These are phyloP conservation scores for Aureobasidium sp. DNA, from an alignment of 2,329 filamentous ascomycete species.

Conservation along the genomic window DNA sequence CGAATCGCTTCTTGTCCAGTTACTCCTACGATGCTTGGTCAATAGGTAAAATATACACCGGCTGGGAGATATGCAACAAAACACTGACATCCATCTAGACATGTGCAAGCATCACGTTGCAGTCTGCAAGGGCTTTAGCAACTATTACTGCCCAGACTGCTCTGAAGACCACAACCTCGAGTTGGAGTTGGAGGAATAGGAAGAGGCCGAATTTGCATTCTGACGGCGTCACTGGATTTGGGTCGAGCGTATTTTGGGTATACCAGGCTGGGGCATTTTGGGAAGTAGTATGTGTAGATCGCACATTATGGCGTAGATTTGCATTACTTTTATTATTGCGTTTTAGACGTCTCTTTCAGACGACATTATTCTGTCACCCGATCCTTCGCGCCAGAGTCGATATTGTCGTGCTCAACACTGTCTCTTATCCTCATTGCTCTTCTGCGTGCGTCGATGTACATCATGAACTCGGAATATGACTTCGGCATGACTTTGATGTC, in stretches of 20 bases:
- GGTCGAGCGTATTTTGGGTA: background rate
- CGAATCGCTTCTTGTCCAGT: slow-evolving; percentile 35
- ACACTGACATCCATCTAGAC: slow-evolving; percentile 17
- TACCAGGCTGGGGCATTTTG: background rate
- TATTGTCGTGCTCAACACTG: slow-evolving; percentile 27
- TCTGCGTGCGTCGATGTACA: slow-evolving; percentile 54
- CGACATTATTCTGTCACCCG: slow-evolving; percentile 24
- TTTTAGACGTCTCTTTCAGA: background rate
- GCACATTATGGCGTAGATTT: background rate
- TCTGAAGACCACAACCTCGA: slow-evolving; percentile 36
- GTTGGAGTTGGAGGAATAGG: slow-evolving; percentile 34
- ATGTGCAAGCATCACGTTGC: slow-evolving; percentile 33
- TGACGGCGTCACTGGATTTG: background rate
- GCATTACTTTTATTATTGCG: background rate
- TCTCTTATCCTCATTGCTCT: slow-evolving; percentile 46
- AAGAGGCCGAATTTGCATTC: background rate
- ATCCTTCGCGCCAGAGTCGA: slow-evolving; percentile 23
- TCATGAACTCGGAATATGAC: slow-evolving; percentile 57
- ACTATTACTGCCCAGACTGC: slow-evolving; percentile 38
- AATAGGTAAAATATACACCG: slow-evolving; percentile 22
- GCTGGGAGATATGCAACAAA: background rate
- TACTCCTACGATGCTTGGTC: slow-evolving; percentile 42
- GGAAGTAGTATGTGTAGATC: background rate
- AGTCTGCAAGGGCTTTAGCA: slow-evolving; percentile 34
- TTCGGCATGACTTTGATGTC: slow-evolving; percentile 59